Conservation (phyloP, 2,329 filamentous ascomycete genomes). For the Trichoderma arundinaceum region DNA sequence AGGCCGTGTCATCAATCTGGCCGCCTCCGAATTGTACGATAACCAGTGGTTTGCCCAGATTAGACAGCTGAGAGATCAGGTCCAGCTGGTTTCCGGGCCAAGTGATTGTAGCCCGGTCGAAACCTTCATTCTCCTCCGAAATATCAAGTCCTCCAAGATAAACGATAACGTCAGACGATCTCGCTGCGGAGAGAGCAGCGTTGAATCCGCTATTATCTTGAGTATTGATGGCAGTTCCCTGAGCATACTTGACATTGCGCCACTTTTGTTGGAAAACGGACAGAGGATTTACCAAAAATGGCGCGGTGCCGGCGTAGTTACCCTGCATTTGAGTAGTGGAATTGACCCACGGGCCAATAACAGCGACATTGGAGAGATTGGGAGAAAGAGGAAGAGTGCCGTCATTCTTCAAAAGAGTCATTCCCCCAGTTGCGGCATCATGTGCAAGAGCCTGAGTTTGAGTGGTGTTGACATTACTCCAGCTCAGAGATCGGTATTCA, state of each 20-base stretch:
- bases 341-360: conserved; percentile 46
- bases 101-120: conserved; percentile 56
- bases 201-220: conserved; percentile 42
- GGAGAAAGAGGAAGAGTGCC: conserved; percentile 53
- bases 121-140: conserved; percentile 56
- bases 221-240: conserved; percentile 40
- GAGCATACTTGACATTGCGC: conserved; percentile 46
- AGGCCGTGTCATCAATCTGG: conserved; percentile 57
- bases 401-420: conserved; percentile 61
- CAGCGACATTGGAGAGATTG: conserved; percentile 33
- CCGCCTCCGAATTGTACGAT: conserved; percentile 61
- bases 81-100: conserved; percentile 60
- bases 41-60: conserved; percentile 54
- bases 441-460: conserved; percentile 61
- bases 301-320: conserved; percentile 38
- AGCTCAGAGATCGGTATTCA: conserved; percentile 58
- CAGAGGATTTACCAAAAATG: conserved; percentile 33
- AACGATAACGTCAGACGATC: conserved; percentile 56
- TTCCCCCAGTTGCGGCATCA: conserved; percentile 56
- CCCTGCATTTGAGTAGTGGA: conserved; percentile 46
- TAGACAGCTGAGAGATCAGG: conserved; percentile 50
- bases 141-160: conserved; percentile 62
- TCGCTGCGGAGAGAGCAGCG: conserved; percentile 47
- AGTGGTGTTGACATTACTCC: conserved; percentile 61
- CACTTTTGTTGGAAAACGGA: conserved; percentile 32